Evolutionary conservation across 2,329 filamentous ascomycete species (phyloP).

Genomic region (Xylariaceae sp.): DNA sequence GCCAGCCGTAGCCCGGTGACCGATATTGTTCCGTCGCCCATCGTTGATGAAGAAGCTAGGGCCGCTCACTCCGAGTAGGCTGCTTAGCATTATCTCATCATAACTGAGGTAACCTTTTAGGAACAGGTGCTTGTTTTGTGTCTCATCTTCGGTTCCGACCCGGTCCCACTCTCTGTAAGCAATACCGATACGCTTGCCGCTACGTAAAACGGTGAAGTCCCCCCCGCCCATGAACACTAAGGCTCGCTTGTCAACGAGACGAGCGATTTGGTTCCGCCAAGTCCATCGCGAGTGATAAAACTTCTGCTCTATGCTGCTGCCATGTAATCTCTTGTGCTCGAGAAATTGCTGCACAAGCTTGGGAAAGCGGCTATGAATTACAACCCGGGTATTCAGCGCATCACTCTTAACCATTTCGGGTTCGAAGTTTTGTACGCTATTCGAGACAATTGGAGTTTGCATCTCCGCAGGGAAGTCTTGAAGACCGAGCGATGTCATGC

Average conservation of each 20-base stretch:
- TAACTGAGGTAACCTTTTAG: slow-evolving; percentile 43
- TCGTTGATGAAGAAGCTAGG: slow-evolving; percentile 43
- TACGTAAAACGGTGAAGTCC: slow-evolving; percentile 37
- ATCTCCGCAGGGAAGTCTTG: slow-evolving; percentile 19
- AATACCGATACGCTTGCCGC: slow-evolving; percentile 4
- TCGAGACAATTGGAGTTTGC: slow-evolving; percentile 30
- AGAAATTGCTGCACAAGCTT: slow-evolving; percentile 38
- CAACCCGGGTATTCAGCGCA: slow-evolving; percentile 36
- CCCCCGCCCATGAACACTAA: slow-evolving; percentile 31
- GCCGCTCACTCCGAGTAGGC: slow-evolving; percentile 41
- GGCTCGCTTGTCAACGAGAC: slow-evolving; percentile 38
- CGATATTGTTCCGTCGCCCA: slow-evolving; percentile 37
- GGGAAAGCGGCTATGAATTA: slow-evolving; percentile 37
- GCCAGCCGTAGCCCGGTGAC: slow-evolving; percentile 3
- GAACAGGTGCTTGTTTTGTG: slow-evolving; percentile 21
- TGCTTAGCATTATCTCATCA: slow-evolving; percentile 46
- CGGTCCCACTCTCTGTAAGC: slow-evolving; percentile 37
- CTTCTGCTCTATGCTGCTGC: slow-evolving; percentile 31
- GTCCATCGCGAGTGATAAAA: slow-evolving; percentile 35
- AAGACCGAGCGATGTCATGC: slow-evolving; percentile 26
- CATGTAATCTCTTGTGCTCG: slow-evolving; percentile 37
- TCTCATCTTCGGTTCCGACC: slow-evolving; percentile 36
- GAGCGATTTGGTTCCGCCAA: slow-evolving; percentile 33
- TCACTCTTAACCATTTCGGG: slow-evolving; percentile 28
- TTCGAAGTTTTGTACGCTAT: slow-evolving; percentile 37